Evolutionary conservation across 2,329 filamentous ascomycete species (phyloP).

Genomic region (Venturia aucupariae): DNA sequence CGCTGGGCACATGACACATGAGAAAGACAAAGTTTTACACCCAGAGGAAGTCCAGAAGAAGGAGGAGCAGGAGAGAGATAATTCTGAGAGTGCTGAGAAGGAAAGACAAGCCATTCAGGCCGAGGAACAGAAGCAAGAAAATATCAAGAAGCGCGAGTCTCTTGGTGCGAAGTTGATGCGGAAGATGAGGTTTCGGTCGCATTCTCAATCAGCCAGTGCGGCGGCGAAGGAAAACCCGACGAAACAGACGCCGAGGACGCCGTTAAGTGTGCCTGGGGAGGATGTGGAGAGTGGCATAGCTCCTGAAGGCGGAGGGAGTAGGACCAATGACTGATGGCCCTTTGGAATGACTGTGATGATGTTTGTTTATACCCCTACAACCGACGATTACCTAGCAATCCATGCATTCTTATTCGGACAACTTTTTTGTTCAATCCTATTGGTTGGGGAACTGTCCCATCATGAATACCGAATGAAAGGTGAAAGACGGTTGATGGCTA

Average conservation of each 20-base stretch:
- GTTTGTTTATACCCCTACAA: not conserved
- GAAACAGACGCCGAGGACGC: slow-evolving; percentile 2
- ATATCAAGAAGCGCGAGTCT: not conserved
- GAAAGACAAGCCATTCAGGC: not conserved
- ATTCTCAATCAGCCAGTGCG: not conserved
- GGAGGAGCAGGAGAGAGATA: slow-evolving; percentile 2
- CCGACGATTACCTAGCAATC: not conserved
- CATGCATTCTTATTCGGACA: not conserved
- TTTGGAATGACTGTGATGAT: not conserved
- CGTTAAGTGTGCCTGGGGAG: not conserved
- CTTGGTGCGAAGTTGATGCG: slow-evolving; percentile 2
- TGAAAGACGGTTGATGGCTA: no score
- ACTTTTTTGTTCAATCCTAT: no score
- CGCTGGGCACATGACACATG: slow-evolving; percentile 41
- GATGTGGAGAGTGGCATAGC: slow-evolving; percentile 4
- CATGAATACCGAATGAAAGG: no score
- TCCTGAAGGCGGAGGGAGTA: not conserved
- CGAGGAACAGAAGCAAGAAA: not conserved
- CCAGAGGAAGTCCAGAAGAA: slow-evolving; percentile 47
- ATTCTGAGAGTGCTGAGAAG: not conserved
- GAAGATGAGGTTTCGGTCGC: not conserved
- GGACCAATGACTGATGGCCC: not conserved
- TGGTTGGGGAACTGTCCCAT: no score
- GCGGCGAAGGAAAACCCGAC: not conserved
- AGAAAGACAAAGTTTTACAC: slow-evolving; percentile 50